Conservation (phyloP, 1,139 yeast species). For the Geotrichum bryndzae region DNA sequence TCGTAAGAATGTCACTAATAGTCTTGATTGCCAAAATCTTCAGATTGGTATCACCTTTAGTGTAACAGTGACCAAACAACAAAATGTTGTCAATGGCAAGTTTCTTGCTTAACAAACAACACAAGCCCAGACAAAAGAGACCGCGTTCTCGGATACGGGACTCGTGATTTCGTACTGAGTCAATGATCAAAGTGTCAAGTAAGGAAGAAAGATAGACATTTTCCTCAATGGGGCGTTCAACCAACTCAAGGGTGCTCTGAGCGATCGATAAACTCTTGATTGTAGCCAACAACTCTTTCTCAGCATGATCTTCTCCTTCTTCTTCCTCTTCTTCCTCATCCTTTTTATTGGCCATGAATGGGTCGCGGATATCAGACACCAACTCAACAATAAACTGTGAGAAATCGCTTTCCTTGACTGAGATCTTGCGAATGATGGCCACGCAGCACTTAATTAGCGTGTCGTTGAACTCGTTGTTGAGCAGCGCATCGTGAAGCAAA, state of each 20-base stretch:
- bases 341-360: constrained; percentile 21
- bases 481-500: constrained; percentile 47
- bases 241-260: constrained; percentile 63
- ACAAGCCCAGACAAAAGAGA: constrained; percentile 69
- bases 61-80: constrained; percentile 59
- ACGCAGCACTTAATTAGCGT: constrained; percentile 52
- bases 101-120: constrained; percentile 60
- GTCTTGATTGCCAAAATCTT: constrained; percentile 60
- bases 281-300: constrained; percentile 34
- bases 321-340: constrained; percentile 20
- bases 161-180: constrained; percentile 63
- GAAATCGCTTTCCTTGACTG: constrained; percentile 78
- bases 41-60: constrained; percentile 55
- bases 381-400: constrained; percentile 80
- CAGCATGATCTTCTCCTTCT: constrained; percentile 12
- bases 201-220: constrained; percentile 68
- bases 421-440: constrained; percentile 60
- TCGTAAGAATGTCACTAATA: constrained; percentile 70
- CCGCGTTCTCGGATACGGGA: constrained; percentile 62
- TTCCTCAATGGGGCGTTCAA: constrained; percentile 57
- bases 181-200: constrained; percentile 71
- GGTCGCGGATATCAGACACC: constrained; percentile 74
- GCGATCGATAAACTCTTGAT: constrained; percentile 65
- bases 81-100: constrained; percentile 51
- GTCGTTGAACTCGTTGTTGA: constrained; percentile 43